Percentiles rank a stretch among this genome's conserved stretches.
Evolutionary conservation across 805 yeast genomes (phyloP).

Genomic region (Osmozyma mogii): DNA sequence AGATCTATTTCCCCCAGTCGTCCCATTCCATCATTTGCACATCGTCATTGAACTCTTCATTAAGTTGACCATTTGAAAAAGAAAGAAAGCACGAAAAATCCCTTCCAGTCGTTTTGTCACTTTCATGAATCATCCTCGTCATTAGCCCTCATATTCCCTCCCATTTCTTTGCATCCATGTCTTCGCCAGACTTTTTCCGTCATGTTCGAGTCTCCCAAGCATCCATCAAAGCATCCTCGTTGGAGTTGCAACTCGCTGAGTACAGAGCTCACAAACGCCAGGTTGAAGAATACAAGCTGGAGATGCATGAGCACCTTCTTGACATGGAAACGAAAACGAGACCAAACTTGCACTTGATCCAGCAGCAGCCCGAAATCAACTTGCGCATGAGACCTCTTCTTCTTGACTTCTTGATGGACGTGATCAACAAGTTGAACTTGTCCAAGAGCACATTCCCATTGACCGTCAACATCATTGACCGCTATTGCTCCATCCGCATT

Average conservation of each 20-base stretch:
- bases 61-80: too few relatives aligned
- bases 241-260: conserved; percentile 32
- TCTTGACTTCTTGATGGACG: conserved; percentile 38
- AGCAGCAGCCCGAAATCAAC: conserved; percentile 40
- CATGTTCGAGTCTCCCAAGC: conserved; percentile 23
- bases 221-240: conserved; percentile 26
- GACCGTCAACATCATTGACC: conserved; percentile 37
- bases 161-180: neutral
- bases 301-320: conserved; percentile 30
- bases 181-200: conserved; percentile 11
- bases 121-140: too few relatives aligned
- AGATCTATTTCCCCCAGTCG: too few relatives aligned
- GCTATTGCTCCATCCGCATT: conserved; percentile 37
- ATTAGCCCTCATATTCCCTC: too few relatives aligned
- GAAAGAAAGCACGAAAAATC: too few relatives aligned
- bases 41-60: too few relatives aligned
- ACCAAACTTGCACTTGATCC: conserved; percentile 24
- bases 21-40: too few relatives aligned
- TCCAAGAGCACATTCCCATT: conserved; percentile 35
- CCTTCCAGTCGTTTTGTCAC: too few relatives aligned
- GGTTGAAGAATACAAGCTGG: conserved; percentile 39
- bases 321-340: conserved; percentile 14
- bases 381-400: conserved; percentile 36
- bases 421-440: conserved; percentile 32
- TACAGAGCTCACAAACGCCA: conserved; percentile 36